These are phyloP conservation scores for Huntiella savannae DNA, from an alignment of 2,329 filamentous ascomycete species.

Conservation along the genomic window DNA sequence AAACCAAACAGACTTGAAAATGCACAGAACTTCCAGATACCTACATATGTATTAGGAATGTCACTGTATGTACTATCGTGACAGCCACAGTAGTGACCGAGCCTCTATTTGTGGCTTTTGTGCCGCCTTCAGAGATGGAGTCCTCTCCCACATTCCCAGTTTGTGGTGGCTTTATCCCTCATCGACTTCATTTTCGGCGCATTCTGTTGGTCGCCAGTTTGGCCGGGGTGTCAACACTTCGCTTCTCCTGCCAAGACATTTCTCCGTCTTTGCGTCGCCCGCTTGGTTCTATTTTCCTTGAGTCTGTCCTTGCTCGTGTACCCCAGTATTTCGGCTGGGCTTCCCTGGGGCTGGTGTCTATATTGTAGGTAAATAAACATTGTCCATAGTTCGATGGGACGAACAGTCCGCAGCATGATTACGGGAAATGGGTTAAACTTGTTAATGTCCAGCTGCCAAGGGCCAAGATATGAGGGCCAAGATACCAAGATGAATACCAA, in stretches of 20 bases:
- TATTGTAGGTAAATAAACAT: too few species aligned
- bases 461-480: too few species aligned
- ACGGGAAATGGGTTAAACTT: too few species aligned
- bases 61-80: neutral
- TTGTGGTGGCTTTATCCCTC: neutral
- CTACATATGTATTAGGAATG: neutral
- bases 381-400: too few species aligned
- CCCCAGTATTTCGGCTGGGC: neutral
- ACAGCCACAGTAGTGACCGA: neutral
- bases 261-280: conserved; percentile 2
- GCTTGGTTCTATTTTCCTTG: neutral
- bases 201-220: neutral
- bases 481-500: neutral
- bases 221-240: neutral
- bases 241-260: conserved; percentile 10
- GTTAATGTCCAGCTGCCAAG: too few species aligned
- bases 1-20: neutral
- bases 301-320: neutral
- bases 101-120: too few species aligned
- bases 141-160: too few species aligned
- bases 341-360: too few species aligned
- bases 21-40: too few species aligned
- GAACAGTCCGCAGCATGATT: too few species aligned
- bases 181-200: neutral
- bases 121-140: too few species aligned